These are phyloP conservation scores for Dothideomycetes sp. DNA, from an alignment of 2,329 filamentous ascomycete species.

Conservation along the genomic window DNA sequence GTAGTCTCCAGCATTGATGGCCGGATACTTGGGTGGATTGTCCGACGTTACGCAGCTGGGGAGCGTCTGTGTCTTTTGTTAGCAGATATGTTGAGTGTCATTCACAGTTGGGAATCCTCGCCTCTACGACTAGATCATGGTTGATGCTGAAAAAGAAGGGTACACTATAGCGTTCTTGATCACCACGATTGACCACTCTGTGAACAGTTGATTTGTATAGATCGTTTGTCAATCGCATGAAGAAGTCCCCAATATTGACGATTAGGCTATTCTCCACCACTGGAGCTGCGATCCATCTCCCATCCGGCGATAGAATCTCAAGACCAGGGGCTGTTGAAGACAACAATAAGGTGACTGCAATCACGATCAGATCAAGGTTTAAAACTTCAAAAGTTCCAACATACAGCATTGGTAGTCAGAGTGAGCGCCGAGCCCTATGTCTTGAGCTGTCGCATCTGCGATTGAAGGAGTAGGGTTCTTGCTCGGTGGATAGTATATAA, in stretches of 20 bases:
- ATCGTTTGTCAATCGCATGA: conserved; percentile 34
- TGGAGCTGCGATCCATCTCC: conserved; percentile 30
- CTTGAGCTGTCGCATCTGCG: conserved; percentile 8
- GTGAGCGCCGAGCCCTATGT: conserved; percentile 25
- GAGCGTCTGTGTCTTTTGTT: not conserved
- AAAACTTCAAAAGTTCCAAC: no score
- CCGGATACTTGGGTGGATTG: not conserved
- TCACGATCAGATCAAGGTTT: no score
- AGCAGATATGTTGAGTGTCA: not conserved
- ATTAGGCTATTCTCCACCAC: conserved; percentile 33
- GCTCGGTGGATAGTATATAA: conserved; percentile 31
- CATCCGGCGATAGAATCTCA: conserved; percentile 28
- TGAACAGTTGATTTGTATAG: conserved; percentile 44
- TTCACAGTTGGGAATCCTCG: conserved; percentile 27
- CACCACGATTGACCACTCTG: conserved; percentile 43
- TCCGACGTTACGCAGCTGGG: not conserved
- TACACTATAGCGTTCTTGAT: conserved; percentile 41
- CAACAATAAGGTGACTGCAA: conserved; percentile 36
- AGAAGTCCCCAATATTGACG: conserved; percentile 35
- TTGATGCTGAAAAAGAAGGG: conserved; percentile 35
- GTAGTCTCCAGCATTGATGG: not conserved
- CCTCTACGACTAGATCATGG: not conserved
- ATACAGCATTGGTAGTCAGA: conserved; percentile 38
- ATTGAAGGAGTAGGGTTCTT: not conserved
- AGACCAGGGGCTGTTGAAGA: conserved; percentile 28